Percentiles rank a stretch among this genome's conserved stretches.
Conservation (phyloP, 192 early-diverging fungal genomes). For the Umbelopsis ramanniana region DNA sequence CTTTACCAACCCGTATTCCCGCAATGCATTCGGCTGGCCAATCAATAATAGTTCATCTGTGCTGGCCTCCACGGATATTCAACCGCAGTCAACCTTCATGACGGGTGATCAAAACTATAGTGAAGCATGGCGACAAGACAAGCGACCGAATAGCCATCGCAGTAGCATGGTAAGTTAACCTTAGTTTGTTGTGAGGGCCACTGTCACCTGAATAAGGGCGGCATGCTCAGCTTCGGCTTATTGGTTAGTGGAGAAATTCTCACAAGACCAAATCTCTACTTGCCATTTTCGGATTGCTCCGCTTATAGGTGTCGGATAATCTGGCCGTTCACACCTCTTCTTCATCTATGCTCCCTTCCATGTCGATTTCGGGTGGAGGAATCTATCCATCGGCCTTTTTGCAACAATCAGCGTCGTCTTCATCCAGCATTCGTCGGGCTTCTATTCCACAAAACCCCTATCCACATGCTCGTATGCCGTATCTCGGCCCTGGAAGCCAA, state of each 20-base stretch:
- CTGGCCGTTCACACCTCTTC: slow-evolving; percentile 24
- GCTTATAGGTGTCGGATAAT: slow-evolving; percentile 23
- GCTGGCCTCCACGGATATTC: slow-evolving; percentile 4
- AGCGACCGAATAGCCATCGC: not conserved
- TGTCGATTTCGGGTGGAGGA: slow-evolving; percentile 2
- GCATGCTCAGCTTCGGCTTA: slow-evolving; percentile 17
- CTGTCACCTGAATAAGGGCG: slow-evolving; percentile 17
- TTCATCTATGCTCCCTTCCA: slow-evolving; percentile 20
- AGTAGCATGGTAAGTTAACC: not conserved
- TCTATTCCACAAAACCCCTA: slow-evolving; percentile 3
- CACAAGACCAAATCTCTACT: slow-evolving; percentile 23
- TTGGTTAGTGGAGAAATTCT: slow-evolving; percentile 18
- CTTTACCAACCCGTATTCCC: slow-evolving; percentile 7
- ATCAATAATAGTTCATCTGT: slow-evolving; percentile 3
- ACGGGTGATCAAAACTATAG: slow-evolving; percentile 1
- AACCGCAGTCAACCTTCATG: slow-evolving; percentile 12
- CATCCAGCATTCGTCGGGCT: not conserved
- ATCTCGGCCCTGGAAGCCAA: not conserved
- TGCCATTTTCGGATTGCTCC: slow-evolving; percentile 10
- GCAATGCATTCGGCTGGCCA: slow-evolving; percentile 18
- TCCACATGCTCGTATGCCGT: not conserved
- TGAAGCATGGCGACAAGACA: slow-evolving; percentile 16
- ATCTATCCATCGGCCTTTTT: slow-evolving; percentile 13
- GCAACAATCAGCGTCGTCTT: not conserved
- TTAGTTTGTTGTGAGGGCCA: not conserved